Evolutionary conservation across 495 filamentous ascomycete species (phyloP), one percentile per base, ranked within the genome.

Genomic region (Penicillium soppii): DNA sequence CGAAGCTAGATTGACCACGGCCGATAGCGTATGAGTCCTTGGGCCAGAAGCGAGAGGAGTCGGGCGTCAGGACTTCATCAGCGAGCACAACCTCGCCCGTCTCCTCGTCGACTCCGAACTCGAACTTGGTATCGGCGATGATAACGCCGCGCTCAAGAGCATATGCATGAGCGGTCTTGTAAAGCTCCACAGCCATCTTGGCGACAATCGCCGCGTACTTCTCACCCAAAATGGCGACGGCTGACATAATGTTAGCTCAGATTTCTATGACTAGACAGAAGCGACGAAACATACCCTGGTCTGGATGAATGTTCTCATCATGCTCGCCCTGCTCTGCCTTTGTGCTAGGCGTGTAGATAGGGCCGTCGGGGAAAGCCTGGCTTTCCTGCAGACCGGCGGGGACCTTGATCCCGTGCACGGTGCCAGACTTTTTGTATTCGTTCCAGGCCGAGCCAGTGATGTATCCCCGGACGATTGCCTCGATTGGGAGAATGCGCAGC

Each of bases 361-460:
- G 83, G 16, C 79, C 78, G 29, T 72, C 70, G 20, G 83, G 84
- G 58, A 98, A 83, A 13, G 77, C 75, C 62, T 89, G 73, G 58
- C 87, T 89, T 69, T 91, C 87, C 57, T 76, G 62, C 50, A 96
- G 67, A 0, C 88, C 89, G 8, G 76, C 71, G 5, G 83, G 74
- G 36, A 94, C 72, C 17, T 75, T 68, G 37, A 91, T 85, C 5
- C 88, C 89, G 64, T 96, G 87, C 19, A 97, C 86, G 1, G 92
- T 96, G 35, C 88, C 88, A 25, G 72, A 72, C 44, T 79, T 78
- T 60, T 83, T 69, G 64, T 89, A 89, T 68, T 95, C 91, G 25
- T 74, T 77, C 94, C 94, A 98, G 4, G 91, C 91, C 47, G 86
- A 89, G 10, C 94, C 94, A 5, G 92, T 96, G 68, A 98, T 86